phyloP scores from a whole-genome alignment of 306 rosid genomes.

The Gleditsia sinensis region DNA sequence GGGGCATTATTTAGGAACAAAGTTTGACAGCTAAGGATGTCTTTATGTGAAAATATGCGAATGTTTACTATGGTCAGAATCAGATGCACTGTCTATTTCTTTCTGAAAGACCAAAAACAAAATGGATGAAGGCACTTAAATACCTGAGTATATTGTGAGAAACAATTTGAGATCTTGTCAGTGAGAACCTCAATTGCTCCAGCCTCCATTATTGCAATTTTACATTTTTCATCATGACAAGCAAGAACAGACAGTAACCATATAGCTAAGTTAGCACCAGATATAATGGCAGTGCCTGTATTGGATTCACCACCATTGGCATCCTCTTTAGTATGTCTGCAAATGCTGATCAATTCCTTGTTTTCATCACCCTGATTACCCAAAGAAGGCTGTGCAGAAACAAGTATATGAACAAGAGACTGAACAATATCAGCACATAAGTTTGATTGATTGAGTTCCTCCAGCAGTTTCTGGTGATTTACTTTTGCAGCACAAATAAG shows the following conservation, averaged over 20 bases:
- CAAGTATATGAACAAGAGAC: conserved; percentile 71
- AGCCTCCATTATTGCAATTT: conserved; percentile 80
- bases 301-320: conserved; percentile 44
- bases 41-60: conserved; percentile 22
- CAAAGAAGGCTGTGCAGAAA: conserved; percentile 52
- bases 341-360: conserved; percentile 71
- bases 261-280: conserved; percentile 69
- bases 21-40: not conserved
- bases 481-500: conserved; percentile 91
- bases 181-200: conserved; percentile 86
- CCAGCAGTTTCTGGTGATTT: conserved; percentile 79
- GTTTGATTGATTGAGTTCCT: conserved; percentile 75
- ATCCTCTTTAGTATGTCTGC: conserved; percentile 56
- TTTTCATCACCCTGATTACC: conserved; percentile 44
- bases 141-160: conserved; percentile 82
- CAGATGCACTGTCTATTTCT: conserved; percentile 21
- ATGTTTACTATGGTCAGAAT: conserved; percentile 6
- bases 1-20: conserved; percentile 21
- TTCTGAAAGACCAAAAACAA: conserved; percentile 18
- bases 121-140: conserved; percentile 29
- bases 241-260: conserved; percentile 91
- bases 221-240: conserved; percentile 82
- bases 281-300: conserved; percentile 58
- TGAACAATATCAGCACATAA: conserved; percentile 69
- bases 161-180: conserved; percentile 73